Base-by-base conservation (phyloP, 1,284 basidiomycete species). In the Sphagnurus paluster region DNA sequence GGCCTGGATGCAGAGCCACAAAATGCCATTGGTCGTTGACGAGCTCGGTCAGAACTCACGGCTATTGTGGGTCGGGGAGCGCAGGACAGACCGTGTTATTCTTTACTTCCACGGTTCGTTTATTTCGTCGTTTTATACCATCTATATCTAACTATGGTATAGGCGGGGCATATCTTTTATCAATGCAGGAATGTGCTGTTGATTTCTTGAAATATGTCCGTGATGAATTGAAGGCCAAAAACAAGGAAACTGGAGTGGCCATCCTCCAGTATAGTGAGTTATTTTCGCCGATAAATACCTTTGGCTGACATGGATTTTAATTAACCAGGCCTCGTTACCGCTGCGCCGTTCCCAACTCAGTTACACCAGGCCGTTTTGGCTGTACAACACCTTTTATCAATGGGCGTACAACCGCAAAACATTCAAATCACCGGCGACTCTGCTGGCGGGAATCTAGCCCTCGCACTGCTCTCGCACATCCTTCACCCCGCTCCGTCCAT, bases 381-480 rank as follows among this genome's bases (percentile, higher is more conserved):
- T 0, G 35, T 72, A 10, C 55, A 68, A 6, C 64, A 70, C 51
- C 54, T 74, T 10, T 39, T 71, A 8, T 54, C 54, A 5, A 54
- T 52, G 5, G 69, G 70, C 0, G 66, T 76, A 29, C 52, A 64
- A 7, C 72, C 74, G 6, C 52, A 65, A 16, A 72, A 82, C 53
- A 72, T 85, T 39, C 63, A 78, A 30, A 46, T 85, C 17, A 66
- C 64, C 1, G 81, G 82, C 19, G 82, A 85, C 56, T 74, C 71
- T 2, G 71, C 70, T 2, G 71, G 72, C 7, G 69, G 49, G 1
- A 67, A 69, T 47, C 63, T 84, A n/a, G 70, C 72, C 1, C 56
- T 81, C 2, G 74, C 76, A 21, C 36, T 72, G 33, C 50, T 70
- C 25, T 68, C 66, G 0, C 70, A 74, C 45, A 59, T 69, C 17